These are phyloP conservation scores for Candida sanyaensis DNA, from an alignment of 1,139 yeast genomes.

Conservation along the genomic window DNA sequence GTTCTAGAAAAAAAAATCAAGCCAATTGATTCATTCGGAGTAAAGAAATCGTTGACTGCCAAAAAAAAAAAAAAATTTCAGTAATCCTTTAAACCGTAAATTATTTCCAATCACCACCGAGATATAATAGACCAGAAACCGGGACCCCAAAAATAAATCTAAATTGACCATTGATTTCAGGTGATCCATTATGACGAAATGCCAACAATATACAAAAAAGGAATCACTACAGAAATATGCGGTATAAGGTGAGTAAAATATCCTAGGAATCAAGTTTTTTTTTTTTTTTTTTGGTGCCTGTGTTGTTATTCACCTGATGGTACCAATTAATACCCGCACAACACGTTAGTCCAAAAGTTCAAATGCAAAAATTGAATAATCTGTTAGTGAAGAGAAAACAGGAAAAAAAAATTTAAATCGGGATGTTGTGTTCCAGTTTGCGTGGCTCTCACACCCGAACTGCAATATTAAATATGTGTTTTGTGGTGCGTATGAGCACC, in stretches of 20 bases:
- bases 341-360: too few relatives aligned
- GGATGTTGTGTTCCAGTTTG: constrained; percentile 8
- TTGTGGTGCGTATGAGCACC: constrained; percentile 3
- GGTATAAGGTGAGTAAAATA: not conserved
- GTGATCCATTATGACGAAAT: too few relatives aligned
- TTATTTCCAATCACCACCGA: too few relatives aligned
- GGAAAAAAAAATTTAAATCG: constrained; percentile 1
- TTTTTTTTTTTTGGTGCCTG: too few relatives aligned
- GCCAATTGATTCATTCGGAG: too few relatives aligned
- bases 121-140: not conserved
- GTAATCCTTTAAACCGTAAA: constrained; percentile 1
- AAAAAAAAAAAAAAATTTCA: not conserved
- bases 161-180: not conserved
- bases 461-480: not conserved
- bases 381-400: not conserved
- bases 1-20: too few relatives aligned
- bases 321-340: not conserved
- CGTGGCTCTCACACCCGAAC: not conserved
- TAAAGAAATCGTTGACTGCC: not conserved
- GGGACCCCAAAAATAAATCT: not conserved
- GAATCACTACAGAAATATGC: too few relatives aligned
- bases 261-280: too few relatives aligned
- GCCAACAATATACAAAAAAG: too few relatives aligned
- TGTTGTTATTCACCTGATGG: constrained; percentile 1
- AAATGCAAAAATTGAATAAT: too few relatives aligned